Conservation (phyloP, 2,329 filamentous ascomycete genomes). For the Aspergillus sergii region DNA sequence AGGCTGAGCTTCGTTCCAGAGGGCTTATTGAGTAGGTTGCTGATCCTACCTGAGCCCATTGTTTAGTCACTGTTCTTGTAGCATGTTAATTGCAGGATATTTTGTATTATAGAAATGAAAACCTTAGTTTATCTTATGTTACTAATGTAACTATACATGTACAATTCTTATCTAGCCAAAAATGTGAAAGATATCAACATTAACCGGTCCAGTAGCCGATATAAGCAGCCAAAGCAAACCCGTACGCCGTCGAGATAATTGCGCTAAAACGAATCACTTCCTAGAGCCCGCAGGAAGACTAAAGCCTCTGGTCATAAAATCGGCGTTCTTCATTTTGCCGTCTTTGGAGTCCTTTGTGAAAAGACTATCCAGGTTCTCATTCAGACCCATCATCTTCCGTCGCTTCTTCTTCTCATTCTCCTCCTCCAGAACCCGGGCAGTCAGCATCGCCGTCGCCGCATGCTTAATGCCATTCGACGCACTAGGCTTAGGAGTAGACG, state of each 20-base stretch:
- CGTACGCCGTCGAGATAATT: constrained; percentile 3
- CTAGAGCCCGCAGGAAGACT: constrained; percentile 51
- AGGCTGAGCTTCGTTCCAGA: constrained; percentile 66
- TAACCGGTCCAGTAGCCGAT: constrained; percentile 15
- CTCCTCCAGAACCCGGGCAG: constrained; percentile 82
- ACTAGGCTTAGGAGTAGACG: constrained; percentile 36
- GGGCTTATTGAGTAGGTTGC: constrained; percentile 56
- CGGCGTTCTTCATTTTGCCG: constrained; percentile 46
- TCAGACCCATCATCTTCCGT: constrained; percentile 68
- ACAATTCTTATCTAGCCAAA: not conserved
- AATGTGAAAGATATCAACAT: not conserved
- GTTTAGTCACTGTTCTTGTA: constrained; percentile 22
- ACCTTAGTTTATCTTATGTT: constrained; percentile 7
- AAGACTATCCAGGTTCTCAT: constrained; percentile 58
- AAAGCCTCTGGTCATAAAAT: constrained; percentile 64
- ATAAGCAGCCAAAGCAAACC: constrained; percentile 7
- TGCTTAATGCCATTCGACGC: constrained; percentile 75
- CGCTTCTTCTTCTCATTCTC: constrained; percentile 81
- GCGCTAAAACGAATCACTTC: constrained; percentile 27
- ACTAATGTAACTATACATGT: constrained; percentile 13
- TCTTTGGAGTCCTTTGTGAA: constrained; percentile 52
- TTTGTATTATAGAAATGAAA: constrained; percentile 28
- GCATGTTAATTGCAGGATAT: constrained; percentile 21
- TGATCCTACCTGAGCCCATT: not conserved
- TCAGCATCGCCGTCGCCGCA: constrained; percentile 78